These are phyloP conservation scores for Tetraselmis chui DNA, from an alignment of 139 green algal genomes.

Conservation along the genomic window DNA sequence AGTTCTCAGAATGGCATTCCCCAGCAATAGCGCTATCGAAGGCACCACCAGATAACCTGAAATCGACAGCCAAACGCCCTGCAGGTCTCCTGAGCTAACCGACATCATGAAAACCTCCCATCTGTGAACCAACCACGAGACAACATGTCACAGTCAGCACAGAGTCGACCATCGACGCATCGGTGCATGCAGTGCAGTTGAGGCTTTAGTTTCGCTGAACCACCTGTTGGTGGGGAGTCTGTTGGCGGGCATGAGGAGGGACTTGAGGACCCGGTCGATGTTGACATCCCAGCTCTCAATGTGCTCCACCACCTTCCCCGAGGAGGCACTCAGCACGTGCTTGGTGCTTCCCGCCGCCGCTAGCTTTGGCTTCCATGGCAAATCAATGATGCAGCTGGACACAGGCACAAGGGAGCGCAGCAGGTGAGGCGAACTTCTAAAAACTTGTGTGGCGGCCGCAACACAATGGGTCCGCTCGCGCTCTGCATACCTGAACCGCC, in stretches of 20 bases:
- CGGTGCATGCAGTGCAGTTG: no score
- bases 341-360: constrained; percentile 13
- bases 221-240: not conserved
- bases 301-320: constrained; percentile 7
- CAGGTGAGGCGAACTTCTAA: no score
- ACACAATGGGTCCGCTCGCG: no score
- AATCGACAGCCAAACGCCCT: not conserved
- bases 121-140: no score
- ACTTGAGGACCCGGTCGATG: not conserved
- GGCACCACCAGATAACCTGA: not conserved
- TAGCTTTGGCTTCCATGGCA: constrained; percentile 11
- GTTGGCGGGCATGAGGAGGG: constrained; percentile 3
- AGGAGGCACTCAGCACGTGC: not conserved
- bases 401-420: no score
- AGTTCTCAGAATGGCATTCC: not conserved
- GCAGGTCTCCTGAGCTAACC: not conserved
- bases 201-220: no score
- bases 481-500: not conserved
- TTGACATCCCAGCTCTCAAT: constrained; percentile 10
- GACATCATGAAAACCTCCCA: not conserved
- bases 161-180: no score
- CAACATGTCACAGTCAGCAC: no score
- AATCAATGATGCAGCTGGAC: constrained; percentile 12
- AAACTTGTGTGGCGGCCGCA: no score
- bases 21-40: not conserved